Evolutionary conservation across 225 moss, liverwort and hornwort species (phyloP).

Genomic region (Climacium dendroides): DNA sequence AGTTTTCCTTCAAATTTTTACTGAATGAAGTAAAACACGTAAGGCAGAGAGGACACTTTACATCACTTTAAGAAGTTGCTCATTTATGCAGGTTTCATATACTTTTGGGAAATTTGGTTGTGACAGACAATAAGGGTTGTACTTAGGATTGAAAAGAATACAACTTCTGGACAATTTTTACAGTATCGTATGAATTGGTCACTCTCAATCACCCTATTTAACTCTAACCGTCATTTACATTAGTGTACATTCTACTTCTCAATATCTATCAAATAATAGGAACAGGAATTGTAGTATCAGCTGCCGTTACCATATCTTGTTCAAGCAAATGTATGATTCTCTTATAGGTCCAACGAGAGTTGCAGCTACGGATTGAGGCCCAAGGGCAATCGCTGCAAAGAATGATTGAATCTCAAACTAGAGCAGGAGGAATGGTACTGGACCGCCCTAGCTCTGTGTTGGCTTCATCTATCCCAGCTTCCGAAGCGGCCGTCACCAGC

Average conservation of each 20-base stretch:
- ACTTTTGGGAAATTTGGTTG: not conserved
- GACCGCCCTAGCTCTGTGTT: not conserved
- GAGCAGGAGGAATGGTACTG: slow-evolving; percentile 6
- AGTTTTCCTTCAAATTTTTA: not conserved
- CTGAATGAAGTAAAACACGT: not conserved
- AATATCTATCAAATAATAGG: not conserved
- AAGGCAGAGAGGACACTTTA: not conserved
- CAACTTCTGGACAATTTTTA: not conserved
- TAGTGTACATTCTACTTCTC: not conserved
- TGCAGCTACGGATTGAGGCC: slow-evolving; percentile 40
- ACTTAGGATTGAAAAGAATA: not conserved
- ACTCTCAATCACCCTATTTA: not conserved
- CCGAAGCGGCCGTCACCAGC: not conserved
- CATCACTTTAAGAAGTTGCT: not conserved
- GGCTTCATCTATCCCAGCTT: not conserved
- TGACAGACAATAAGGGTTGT: not conserved
- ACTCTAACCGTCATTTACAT: not conserved
- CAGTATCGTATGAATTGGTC: not conserved
- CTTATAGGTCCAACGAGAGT: slow-evolving; percentile 33
- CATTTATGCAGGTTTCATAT: not conserved
- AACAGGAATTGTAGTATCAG: not conserved
- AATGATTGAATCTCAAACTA: slow-evolving; percentile 39
- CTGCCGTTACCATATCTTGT: not conserved
- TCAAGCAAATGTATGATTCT: not conserved
- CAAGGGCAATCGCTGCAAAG: slow-evolving; percentile 41